Percentiles rank a stretch among this genome's conserved stretches.
These are phyloP conservation scores for Mortierella sp. DNA, from an alignment of 371 early-diverging fungal species.

Conservation along the genomic window DNA sequence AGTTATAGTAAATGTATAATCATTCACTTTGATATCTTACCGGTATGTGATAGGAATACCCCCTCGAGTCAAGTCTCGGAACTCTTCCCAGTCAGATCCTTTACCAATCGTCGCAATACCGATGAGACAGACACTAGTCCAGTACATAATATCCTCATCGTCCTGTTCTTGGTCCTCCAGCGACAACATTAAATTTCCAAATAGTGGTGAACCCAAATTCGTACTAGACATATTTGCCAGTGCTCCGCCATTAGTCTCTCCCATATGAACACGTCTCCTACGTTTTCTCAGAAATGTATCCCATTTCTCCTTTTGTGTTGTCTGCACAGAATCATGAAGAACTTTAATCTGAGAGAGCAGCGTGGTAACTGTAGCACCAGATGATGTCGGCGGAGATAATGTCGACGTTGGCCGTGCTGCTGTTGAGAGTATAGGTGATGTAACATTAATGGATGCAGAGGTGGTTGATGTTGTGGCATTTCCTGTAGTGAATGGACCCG, in stretches of 20 bases:
- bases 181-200: slow-evolving; percentile 38
- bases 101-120: slow-evolving; percentile 54
- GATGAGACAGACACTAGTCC: slow-evolving; percentile 49
- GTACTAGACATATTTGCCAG: slow-evolving; percentile 38
- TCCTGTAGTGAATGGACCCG: slow-evolving; percentile 15
- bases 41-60: slow-evolving; percentile 57
- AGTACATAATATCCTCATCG: slow-evolving; percentile 51
- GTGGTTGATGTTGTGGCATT: slow-evolving; percentile 29
- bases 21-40: slow-evolving; percentile 11
- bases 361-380: slow-evolving; percentile 34
- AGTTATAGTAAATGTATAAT: background rate
- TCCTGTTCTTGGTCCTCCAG: slow-evolving; percentile 39
- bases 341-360: slow-evolving; percentile 56
- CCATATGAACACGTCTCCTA: slow-evolving; percentile 41
- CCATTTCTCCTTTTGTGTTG: slow-evolving; percentile 56
- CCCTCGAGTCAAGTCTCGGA: slow-evolving; percentile 50
- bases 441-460: slow-evolving; percentile 25
- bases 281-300: slow-evolving; percentile 49
- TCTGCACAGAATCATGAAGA: slow-evolving; percentile 51
- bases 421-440: slow-evolving; percentile 46
- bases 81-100: slow-evolving; percentile 54
- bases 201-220: slow-evolving; percentile 39
- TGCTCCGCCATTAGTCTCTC: slow-evolving; percentile 44
- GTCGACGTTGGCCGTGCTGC: slow-evolving; percentile 49
- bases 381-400: slow-evolving; percentile 45